Conservation (phyloP, 2,329 filamentous ascomycete genomes). For the Trichophyton equinum region DNA sequence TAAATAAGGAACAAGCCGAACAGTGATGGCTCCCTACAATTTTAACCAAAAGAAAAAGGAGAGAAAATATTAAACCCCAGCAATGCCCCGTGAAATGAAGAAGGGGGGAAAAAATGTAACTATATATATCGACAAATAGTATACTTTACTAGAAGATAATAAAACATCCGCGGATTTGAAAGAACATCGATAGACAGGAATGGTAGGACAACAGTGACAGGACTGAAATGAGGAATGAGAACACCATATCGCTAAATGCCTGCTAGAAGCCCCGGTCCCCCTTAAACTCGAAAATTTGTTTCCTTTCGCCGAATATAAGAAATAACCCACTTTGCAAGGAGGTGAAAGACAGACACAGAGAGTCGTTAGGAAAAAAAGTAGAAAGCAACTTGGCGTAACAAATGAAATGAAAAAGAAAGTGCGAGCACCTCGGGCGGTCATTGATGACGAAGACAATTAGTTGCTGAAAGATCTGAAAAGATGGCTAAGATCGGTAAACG, state of each 20-base stretch:
- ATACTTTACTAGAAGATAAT: not conserved
- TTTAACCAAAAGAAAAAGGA: no score
- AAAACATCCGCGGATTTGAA: not conserved
- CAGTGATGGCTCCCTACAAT: no score
- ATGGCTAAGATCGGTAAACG: not conserved
- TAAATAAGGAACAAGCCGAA: no score
- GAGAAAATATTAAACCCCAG: not conserved
- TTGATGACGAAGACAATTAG: not conserved
- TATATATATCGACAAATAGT: not conserved
- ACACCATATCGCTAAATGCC: constrained; percentile 6
- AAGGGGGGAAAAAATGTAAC: no score
- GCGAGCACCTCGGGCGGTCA: not conserved
- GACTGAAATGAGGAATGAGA: constrained; percentile 1
- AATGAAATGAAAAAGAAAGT: not conserved
- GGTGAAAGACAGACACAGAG: not conserved
- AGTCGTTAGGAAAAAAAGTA: not conserved
- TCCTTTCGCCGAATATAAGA: constrained; percentile 4
- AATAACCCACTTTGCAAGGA: constrained; percentile 4
- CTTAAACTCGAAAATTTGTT: constrained; percentile 1
- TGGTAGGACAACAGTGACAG: not conserved
- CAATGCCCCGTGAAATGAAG: not conserved
- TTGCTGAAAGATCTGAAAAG: not conserved
- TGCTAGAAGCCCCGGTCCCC: not conserved
- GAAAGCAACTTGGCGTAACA: not conserved
- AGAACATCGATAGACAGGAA: not conserved